These are phyloP conservation scores for Quercus bicolor DNA, from an alignment of 306 rosid species.

Conservation along the genomic window DNA sequence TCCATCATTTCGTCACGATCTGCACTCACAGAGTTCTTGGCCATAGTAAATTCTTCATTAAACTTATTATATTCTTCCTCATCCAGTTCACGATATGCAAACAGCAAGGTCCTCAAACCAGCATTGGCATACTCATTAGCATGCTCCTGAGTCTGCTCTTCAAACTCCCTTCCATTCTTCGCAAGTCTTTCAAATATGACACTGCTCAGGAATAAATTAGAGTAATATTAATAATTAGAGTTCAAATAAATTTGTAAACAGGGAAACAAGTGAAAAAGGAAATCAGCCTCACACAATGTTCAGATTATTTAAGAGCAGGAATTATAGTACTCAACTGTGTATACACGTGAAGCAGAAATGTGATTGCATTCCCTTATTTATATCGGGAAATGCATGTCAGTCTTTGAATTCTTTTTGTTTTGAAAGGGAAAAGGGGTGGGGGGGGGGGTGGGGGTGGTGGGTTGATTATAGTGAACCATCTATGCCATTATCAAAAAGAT, in stretches of 20 bases:
- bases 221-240: slow-evolving; percentile 4
- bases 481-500: background rate
- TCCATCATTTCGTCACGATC: slow-evolving; percentile 74
- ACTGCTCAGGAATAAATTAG: slow-evolving; percentile 41
- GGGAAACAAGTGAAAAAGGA: background rate
- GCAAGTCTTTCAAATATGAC: slow-evolving; percentile 93
- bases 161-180: slow-evolving; percentile 69
- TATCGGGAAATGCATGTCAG: background rate
- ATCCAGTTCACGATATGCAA: slow-evolving; percentile 72
- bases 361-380: background rate
- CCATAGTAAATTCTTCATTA: slow-evolving; percentile 54
- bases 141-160: slow-evolving; percentile 69
- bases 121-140: slow-evolving; percentile 87
- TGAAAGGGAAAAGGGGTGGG: too few relatives aligned
- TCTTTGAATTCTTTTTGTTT: too few relatives aligned
- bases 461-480: too few relatives aligned
- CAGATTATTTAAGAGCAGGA: background rate
- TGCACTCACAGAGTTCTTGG: slow-evolving; percentile 74
- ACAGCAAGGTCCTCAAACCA: slow-evolving; percentile 90
- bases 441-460: too few relatives aligned
- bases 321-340: background rate
- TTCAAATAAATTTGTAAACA: background rate
- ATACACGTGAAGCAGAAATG: background rate
- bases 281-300: background rate
- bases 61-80: slow-evolving; percentile 67